These are phyloP conservation scores for Botryosphaeria dothidea DNA, from an alignment of 2,329 filamentous ascomycete genomes.

Conservation along the genomic window DNA sequence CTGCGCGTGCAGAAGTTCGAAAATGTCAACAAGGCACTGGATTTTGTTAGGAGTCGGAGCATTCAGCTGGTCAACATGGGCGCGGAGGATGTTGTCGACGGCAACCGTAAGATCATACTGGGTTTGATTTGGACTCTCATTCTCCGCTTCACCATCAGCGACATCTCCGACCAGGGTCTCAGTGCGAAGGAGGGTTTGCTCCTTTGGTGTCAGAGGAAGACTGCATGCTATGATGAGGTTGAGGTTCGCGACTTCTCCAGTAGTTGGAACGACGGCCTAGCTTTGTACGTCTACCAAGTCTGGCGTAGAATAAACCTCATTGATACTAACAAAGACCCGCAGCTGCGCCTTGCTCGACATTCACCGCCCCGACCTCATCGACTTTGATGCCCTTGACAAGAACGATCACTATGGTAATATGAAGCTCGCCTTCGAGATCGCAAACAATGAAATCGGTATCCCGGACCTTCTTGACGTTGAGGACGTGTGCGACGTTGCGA, in stretches of 20 bases:
- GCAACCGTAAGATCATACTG: constrained; percentile 95
- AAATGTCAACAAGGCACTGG: constrained; percentile 93
- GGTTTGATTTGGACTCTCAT: constrained; percentile 98
- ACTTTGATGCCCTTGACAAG: constrained; percentile 94
- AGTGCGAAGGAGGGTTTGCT: constrained; percentile 94
- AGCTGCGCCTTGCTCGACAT: constrained; percentile 91
- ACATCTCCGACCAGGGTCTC: constrained; percentile 97
- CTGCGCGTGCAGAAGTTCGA: constrained; percentile 96
- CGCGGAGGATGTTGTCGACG: constrained; percentile 96
- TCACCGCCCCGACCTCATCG: constrained; percentile 93
- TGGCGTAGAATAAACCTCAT: not conserved
- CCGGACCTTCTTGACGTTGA: constrained; percentile 94
- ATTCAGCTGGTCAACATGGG: constrained; percentile 99
- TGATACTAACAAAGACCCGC: constrained; percentile 12
- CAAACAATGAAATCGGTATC: constrained; percentile 93
- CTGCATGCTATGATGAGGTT: constrained; percentile 96
- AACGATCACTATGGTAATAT: constrained; percentile 93
- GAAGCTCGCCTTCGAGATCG: constrained; percentile 96
- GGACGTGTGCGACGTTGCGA: constrained; percentile 94
- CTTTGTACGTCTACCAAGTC: constrained; percentile 59
- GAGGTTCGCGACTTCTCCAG: constrained; percentile 91
- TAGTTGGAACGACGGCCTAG: constrained; percentile 97
- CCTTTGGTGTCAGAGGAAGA: constrained; percentile 97
- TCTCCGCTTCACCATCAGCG: constrained; percentile 95
- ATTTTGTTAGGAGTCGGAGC: constrained; percentile 86